Evolutionary conservation across 2,329 filamentous ascomycete genomes (phyloP), one percentile per base, ranked within the genome.

Genomic region (Elsinoe fawcettii): DNA sequence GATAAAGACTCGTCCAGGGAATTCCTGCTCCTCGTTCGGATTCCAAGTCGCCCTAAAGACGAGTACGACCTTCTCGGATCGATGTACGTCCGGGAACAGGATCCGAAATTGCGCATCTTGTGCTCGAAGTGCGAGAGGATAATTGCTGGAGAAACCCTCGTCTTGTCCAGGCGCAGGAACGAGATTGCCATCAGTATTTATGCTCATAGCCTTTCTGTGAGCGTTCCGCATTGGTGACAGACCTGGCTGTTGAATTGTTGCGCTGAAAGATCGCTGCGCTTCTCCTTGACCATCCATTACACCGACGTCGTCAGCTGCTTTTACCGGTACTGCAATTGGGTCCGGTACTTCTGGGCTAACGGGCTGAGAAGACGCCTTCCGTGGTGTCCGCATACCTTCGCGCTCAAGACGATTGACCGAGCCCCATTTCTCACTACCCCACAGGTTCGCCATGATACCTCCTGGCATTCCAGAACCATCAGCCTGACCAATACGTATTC

Each of bases 31-130:
- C 56, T 87, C 84, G 63, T 84, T 86, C 1, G 84, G 83, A 65
- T 83, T 86, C 90, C 93, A 99, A 0, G 90, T 89, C 14, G 91
- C 92, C 46, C 91, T 83, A 74, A 97, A 97, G 1, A 99, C 93
- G 51, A 97, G 78, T 2, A 96, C 85, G 6, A 96, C 77, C 69
- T 90, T 90, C 66, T 97, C 90, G 16, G 87, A 82, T 27, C 82
- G 76, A 2, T 85, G 81, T 0, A 90, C 87, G 60, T 84, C 82
- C 0, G 92, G 91, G 71, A 99, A 99, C 0, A 99, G 77, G 56
- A 96, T 83, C 6, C 90, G 81, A 69, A 99, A 99, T 67, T 97
- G 93, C 2, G 90, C 87, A 66, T 96, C 90, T 68, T 99, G 95
- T 2, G 87, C 85, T 58, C 68, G 70, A 7, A 71, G 63, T 61